These are phyloP conservation scores for Murraya paniculata DNA, from an alignment of 345 rosid genomes.

Conservation along the genomic window DNA sequence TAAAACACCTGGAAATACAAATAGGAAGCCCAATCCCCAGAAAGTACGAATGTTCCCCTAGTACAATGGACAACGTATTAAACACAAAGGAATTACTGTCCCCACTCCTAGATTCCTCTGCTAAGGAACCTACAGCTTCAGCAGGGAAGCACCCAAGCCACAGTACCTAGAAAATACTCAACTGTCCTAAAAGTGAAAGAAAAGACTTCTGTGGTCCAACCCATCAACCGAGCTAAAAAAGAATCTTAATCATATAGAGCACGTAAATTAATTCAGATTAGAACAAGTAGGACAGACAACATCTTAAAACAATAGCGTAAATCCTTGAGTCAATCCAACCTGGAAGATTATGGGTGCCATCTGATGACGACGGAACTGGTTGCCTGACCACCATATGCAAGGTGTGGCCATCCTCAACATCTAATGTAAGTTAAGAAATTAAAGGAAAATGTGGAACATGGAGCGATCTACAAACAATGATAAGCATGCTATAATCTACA, in stretches of 20 bases:
- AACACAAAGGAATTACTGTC: not conserved
- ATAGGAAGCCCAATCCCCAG: not conserved
- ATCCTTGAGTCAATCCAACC: slow-evolving; percentile 34
- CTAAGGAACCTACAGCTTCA: slow-evolving; percentile 5
- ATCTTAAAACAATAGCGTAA: not conserved
- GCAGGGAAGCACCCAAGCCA: not conserved
- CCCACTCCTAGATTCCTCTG: not conserved
- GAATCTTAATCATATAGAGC: not conserved
- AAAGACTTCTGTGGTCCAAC: not conserved
- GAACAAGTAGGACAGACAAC: not conserved
- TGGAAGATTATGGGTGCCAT: slow-evolving; percentile 40
- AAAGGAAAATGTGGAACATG: not conserved
- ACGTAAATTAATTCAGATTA: not conserved
- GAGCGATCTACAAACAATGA: not conserved
- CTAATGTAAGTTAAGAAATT: slow-evolving; percentile 43
- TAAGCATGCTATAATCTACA: not conserved
- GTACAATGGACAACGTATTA: not conserved
- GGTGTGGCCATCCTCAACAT: slow-evolving; percentile 87
- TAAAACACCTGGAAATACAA: not conserved
- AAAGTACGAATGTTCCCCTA: not conserved
- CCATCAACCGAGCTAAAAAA: not conserved
- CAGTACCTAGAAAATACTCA: not conserved
- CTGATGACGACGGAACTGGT: slow-evolving; percentile 47
- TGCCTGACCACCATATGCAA: slow-evolving; percentile 82
- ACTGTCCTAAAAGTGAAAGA: not conserved